Conservation (phyloP, 2,329 filamentous ascomycete species). For the Xylaria sp. region DNA sequence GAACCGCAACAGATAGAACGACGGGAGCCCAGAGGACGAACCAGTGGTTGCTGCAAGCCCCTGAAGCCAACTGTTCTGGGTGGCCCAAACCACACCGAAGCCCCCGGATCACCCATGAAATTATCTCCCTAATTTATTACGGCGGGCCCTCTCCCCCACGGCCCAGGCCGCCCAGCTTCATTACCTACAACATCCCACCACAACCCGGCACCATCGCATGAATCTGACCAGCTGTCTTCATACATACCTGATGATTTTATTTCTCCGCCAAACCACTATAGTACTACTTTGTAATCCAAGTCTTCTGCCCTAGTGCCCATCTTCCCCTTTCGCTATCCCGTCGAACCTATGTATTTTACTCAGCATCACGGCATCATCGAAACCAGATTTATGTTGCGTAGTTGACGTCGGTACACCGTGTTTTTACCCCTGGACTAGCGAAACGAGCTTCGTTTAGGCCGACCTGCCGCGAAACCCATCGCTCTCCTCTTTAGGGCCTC, state of each 20-base stretch:
- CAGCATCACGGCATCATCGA: conserved; percentile 18
- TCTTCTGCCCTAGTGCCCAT: neutral
- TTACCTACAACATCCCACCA: conserved; percentile 30
- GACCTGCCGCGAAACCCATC: conserved; percentile 10
- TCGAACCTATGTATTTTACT: conserved; percentile 29
- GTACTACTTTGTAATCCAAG: conserved; percentile 21
- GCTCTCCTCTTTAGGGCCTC: neutral
- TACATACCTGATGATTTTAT: conserved; percentile 28
- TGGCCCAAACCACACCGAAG: conserved; percentile 8
- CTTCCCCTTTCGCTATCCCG: neutral
- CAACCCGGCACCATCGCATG: conserved; percentile 34
- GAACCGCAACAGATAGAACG: neutral
- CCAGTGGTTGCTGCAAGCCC: conserved; percentile 30
- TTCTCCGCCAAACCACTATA: conserved; percentile 13
- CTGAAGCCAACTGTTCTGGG: conserved; percentile 32
- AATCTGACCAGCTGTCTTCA: conserved; percentile 38
- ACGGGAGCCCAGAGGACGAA: conserved; percentile 2
- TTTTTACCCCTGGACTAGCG: conserved; percentile 34
- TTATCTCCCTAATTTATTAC: conserved; percentile 42
- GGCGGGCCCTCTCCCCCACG: conserved; percentile 34
- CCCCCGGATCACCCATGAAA: conserved; percentile 32
- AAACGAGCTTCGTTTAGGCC: conserved; percentile 28
- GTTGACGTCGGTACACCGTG: conserved; percentile 25
- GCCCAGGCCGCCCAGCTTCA: conserved; percentile 6
- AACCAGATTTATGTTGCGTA: conserved; percentile 13